Percentiles rank a stretch among this genome's conserved stretches.
Evolutionary conservation across 2,329 filamentous ascomycete species (phyloP).

Genomic region (Peltaster fructicola): DNA sequence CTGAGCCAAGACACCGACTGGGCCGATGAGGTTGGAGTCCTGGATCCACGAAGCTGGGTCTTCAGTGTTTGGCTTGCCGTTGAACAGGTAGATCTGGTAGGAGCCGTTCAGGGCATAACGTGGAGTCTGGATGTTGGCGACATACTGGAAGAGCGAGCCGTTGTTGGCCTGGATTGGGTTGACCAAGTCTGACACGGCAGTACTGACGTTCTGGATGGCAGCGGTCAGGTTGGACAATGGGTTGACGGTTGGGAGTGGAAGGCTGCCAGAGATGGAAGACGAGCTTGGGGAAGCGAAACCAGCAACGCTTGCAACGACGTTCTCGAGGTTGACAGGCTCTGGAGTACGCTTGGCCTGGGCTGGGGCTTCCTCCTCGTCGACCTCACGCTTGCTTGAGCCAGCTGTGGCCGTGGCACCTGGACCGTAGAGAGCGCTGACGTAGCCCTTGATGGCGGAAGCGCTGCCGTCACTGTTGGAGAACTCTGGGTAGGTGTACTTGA

Average conservation of each 20-base stretch:
- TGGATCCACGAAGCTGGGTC: slow-evolving; percentile 32
- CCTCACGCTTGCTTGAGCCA: slow-evolving; percentile 14
- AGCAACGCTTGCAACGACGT: no score
- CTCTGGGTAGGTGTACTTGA: slow-evolving; percentile 63
- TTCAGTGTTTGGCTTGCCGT: slow-evolving; percentile 31
- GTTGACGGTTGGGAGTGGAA: neutral
- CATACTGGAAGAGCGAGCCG: slow-evolving; percentile 44
- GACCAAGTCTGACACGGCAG: no score
- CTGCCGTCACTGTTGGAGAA: slow-evolving; percentile 27
- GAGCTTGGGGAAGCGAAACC: no score
- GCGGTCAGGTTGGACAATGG: no score
- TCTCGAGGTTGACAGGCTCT: no score
- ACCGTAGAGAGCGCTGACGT: slow-evolving; percentile 40
- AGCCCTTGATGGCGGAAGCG: slow-evolving; percentile 25
- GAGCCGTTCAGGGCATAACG: slow-evolving; percentile 43
- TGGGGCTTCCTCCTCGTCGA: no score
- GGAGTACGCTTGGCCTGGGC: no score
- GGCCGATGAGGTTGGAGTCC: slow-evolving; percentile 40
- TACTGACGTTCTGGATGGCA: no score
- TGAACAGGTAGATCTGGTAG: slow-evolving; percentile 50
- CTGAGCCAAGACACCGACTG: slow-evolving; percentile 30
- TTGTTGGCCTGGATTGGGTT: slow-evolving; percentile 16
- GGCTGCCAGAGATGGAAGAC: slow-evolving; percentile 1
- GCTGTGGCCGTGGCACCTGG: slow-evolving; percentile 16
- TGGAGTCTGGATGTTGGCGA: slow-evolving; percentile 44